These are phyloP conservation scores for Hortiboletus campestris DNA, from an alignment of 768 basidiomycete genomes.

Conservation along the genomic window DNA sequence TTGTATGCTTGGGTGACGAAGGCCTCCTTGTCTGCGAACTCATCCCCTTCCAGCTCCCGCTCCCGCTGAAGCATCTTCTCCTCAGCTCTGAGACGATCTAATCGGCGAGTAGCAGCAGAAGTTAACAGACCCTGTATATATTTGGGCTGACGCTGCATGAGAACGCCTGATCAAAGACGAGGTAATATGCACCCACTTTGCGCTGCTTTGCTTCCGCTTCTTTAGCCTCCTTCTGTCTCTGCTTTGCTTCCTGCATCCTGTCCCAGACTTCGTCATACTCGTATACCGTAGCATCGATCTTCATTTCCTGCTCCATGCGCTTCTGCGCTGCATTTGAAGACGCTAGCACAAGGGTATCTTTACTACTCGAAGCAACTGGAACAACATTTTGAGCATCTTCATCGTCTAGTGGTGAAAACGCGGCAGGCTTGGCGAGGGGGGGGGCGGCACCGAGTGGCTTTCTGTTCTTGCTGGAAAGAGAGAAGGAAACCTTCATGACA, in stretches of 20 bases:
- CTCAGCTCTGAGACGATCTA: conserved; percentile 91
- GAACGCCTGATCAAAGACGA: background rate
- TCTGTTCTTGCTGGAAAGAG: conserved; percentile 54
- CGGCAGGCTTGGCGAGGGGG: conserved; percentile 56
- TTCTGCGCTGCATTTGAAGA: conserved; percentile 66
- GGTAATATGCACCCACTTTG: conserved; percentile 52
- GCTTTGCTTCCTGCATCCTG: conserved; percentile 86
- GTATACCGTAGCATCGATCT: conserved; percentile 79
- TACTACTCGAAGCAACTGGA: conserved; percentile 42
- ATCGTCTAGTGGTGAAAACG: conserved; percentile 64
- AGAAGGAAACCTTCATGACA: conserved; percentile 87
- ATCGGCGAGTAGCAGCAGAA: conserved; percentile 80
- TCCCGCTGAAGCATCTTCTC: conserved; percentile 97
- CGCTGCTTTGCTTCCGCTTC: conserved; percentile 73
- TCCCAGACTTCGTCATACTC: conserved; percentile 98
- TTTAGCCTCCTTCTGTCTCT: conserved; percentile 68
- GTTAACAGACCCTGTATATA: conserved; percentile 80
- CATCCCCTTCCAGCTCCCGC: conserved; percentile 88
- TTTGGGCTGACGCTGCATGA: conserved; percentile 64
- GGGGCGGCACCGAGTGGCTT: conserved; percentile 55
- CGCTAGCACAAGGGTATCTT: conserved; percentile 41
- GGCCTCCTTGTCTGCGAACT: conserved; percentile 92
- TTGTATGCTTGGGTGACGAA: conserved; percentile 98
- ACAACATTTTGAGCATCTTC: conserved; percentile 54
- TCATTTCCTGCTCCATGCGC: conserved; percentile 75